A percentile compares a stretch with the other conserved stretches of the same genome.
Conservation (phyloP, 805 yeast species). For the Metschnikowia henanensis region DNA sequence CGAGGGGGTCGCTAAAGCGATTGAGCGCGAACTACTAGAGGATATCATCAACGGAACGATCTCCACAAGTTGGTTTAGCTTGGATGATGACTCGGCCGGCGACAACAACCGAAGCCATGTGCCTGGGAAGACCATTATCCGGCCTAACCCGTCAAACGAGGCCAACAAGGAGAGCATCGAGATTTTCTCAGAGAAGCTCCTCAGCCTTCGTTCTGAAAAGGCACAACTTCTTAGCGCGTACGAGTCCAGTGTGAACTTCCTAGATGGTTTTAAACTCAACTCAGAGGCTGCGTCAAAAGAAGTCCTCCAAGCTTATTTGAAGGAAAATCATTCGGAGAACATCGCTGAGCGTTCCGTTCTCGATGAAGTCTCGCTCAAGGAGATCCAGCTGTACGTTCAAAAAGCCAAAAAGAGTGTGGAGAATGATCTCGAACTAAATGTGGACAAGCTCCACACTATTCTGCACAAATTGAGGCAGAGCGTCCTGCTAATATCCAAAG, state of each 20-base stretch:
- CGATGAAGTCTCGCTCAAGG: not conserved
- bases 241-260: conserved; percentile 4
- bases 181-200: conserved; percentile 45
- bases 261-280: not conserved
- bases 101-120: conserved; percentile 23
- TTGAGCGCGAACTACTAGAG: conserved; percentile 59
- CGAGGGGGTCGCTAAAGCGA: conserved; percentile 55
- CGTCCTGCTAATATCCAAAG: conserved; percentile 21
- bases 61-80: conserved; percentile 68
- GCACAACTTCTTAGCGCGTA: conserved; percentile 44
- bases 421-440: conserved; percentile 23
- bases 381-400: conserved; percentile 7
- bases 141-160: conserved; percentile 62
- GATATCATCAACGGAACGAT: conserved; percentile 61
- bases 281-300: not conserved
- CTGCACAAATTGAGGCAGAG: conserved; percentile 30
- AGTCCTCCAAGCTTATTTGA: conserved; percentile 4
- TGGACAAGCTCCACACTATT: conserved; percentile 40
- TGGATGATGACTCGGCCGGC: conserved; percentile 20
- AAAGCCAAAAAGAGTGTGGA: conserved; percentile 17
- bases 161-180: conserved; percentile 50
- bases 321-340: not conserved
- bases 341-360: not conserved
- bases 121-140: conserved; percentile 31
- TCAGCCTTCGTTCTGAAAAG: conserved; percentile 46